These are phyloP conservation scores for Teratosphaeriaceae sp. DNA, from an alignment of 2,329 filamentous ascomycete species.

Conservation along the genomic window DNA sequence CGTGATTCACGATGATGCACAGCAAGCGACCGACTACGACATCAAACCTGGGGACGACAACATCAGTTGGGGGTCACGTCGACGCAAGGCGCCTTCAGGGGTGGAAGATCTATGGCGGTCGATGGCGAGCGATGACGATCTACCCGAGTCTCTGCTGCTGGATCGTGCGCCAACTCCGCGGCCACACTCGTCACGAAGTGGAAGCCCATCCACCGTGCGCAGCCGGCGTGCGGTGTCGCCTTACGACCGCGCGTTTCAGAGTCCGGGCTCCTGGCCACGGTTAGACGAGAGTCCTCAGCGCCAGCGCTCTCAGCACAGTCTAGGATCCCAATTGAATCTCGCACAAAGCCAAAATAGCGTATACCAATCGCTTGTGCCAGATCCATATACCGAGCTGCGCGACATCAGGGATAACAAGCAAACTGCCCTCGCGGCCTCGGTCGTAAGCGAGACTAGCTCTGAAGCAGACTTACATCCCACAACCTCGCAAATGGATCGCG, in stretches of 20 bases:
- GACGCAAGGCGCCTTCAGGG: slow-evolving; percentile 19
- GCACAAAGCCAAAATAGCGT: slow-evolving; percentile 16
- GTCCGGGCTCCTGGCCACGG: slow-evolving; percentile 25
- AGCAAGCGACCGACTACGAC: slow-evolving; percentile 14
- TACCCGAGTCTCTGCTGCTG: slow-evolving; percentile 23
- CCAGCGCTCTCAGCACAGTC: slow-evolving; percentile 12
- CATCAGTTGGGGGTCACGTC: slow-evolving; percentile 29
- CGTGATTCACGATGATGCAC: neutral
- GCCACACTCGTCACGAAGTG: slow-evolving; percentile 12
- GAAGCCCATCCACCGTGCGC: slow-evolving; percentile 13
- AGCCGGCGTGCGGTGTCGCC: slow-evolving; percentile 18
- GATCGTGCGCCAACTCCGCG: slow-evolving; percentile 11
- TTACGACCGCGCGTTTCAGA: slow-evolving; percentile 16
- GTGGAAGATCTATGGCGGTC: slow-evolving; percentile 28
- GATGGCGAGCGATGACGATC: slow-evolving; percentile 24
- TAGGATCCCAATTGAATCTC: slow-evolving; percentile 21
- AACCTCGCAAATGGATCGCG: neutral
- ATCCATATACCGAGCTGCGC: slow-evolving; percentile 8
- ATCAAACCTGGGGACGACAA: slow-evolving; percentile 32
- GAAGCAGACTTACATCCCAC: neutral
- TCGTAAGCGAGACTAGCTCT: neutral
- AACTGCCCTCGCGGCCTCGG: slow-evolving; percentile 11
- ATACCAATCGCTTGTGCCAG: slow-evolving; percentile 17
- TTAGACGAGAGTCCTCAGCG: slow-evolving; percentile 16
- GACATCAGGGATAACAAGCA: slow-evolving; percentile 19